phyloP scores from a whole-genome alignment of 2,329 filamentous ascomycete species.

The Thyridium curvatum region DNA sequence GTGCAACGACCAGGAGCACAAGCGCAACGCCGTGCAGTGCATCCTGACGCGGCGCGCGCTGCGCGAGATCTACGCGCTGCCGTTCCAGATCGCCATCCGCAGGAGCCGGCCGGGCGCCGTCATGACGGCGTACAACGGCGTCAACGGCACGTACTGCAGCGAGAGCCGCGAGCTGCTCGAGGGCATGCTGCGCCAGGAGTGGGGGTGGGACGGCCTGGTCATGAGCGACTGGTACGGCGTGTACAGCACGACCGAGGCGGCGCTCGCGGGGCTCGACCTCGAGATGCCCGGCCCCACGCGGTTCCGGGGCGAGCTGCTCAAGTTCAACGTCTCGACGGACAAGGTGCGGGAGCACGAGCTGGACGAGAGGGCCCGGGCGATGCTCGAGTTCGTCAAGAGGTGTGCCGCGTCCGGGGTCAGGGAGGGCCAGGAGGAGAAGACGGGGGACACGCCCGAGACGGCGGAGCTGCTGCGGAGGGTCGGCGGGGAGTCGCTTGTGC shows the following conservation, averaged over 20 bases:
- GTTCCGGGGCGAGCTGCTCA: slow-evolving; percentile 43
- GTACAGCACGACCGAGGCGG: slow-evolving; percentile 45
- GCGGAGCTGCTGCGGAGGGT: slow-evolving; percentile 58
- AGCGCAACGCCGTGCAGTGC: slow-evolving; percentile 47
- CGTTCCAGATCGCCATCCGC: slow-evolving; percentile 50
- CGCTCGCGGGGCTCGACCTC: slow-evolving; percentile 47
- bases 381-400: slow-evolving; percentile 55
- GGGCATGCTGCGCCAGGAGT: slow-evolving; percentile 46
- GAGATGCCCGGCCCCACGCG: slow-evolving; percentile 54
- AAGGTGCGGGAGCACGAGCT: slow-evolving; percentile 50
- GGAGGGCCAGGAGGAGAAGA: slow-evolving; percentile 38
- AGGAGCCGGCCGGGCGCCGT: slow-evolving; percentile 45
- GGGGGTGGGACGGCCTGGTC: slow-evolving; percentile 50
- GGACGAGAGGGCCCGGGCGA: slow-evolving; percentile 49
- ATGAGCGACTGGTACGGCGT: slow-evolving; percentile 57
- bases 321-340: slow-evolving; percentile 46
- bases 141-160: slow-evolving; percentile 50
- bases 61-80: slow-evolving; percentile 51
- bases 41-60: slow-evolving; percentile 49
- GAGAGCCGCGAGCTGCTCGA: slow-evolving; percentile 46
- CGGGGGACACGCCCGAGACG: slow-evolving; percentile 53
- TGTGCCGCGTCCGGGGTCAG: slow-evolving; percentile 46
- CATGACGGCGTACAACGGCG: slow-evolving; percentile 55
- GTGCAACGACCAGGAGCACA: slow-evolving; percentile 56
- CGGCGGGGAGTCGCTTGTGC: slow-evolving; percentile 63